Base-by-base conservation (phyloP, 805 yeast species). In the Barnettozyma populi region DNA sequence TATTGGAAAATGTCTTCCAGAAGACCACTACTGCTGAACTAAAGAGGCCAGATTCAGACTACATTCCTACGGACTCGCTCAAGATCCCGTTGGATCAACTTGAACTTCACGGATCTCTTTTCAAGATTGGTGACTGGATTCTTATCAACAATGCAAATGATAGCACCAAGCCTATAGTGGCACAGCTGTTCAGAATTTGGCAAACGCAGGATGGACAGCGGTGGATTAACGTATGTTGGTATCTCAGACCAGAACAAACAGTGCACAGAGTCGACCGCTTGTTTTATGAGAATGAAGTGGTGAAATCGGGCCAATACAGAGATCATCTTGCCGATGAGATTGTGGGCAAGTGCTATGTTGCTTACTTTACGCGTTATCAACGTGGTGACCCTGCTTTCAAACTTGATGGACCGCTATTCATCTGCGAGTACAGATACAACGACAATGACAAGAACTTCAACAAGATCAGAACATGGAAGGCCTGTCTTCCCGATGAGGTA, bases 401-500 rank as follows among this genome's bases (percentile, higher is more conserved):
- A 19, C 74, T 74, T 47, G 92, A 88, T 45, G 85, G 88, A 4
- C 92, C 94, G 6, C 77, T 95, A 62, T 94, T 90, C 67, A 84
- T 94, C 56, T 94, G 98, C 70, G 99, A 94, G 67, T 87, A 80
- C 65, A 82, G 99, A 60, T 94, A 90, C 68, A 92, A 92, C 63
- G 97, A 92, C 63, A 75, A 79, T 47, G 96, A 88, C 59, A 87
- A 88, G 65, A 83, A 83, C 25, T 94, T 94, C 74, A 94, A 92
- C 68, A 86, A 92, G 63, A 94, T 94, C 59, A 79, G 98, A 62
- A 92, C 99, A 2, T 94, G 99, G 99, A 92, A 89, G 67, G 97
- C 97, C 7, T 94, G 98, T 72, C 75, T 94, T 55, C 99, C 99
- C 0, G 98, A 94, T 66, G 98, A 92, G 66, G 86, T 92, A 42